Evolutionary conservation across 192 early-diverging fungal genomes (phyloP).

Genomic region (Coemansia sp.): DNA sequence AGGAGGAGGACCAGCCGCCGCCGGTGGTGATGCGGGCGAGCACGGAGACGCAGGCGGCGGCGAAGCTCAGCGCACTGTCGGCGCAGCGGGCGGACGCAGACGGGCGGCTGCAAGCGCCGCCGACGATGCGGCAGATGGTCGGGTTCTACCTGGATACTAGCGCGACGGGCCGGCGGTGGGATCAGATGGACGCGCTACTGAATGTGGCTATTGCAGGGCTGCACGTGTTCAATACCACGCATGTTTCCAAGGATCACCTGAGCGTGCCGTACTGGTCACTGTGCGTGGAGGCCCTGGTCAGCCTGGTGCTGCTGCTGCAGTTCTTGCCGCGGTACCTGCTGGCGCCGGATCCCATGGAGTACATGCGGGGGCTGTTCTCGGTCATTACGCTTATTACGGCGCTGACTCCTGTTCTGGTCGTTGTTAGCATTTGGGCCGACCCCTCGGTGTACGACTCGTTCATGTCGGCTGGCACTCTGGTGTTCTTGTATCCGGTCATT

Average conservation of each 20-base stretch:
- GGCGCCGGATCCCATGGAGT: constrained; percentile 56
- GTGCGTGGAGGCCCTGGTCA: constrained; percentile 47
- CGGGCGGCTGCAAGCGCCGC: constrained; percentile 36
- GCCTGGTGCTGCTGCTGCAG: constrained; percentile 55
- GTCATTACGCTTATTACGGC: constrained; percentile 59
- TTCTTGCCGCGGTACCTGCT: constrained; percentile 63
- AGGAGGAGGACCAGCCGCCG: constrained; percentile 16
- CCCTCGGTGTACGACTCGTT: constrained; percentile 51
- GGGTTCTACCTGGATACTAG: constrained; percentile 55
- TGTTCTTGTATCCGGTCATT: constrained; percentile 61
- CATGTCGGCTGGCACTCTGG: constrained; percentile 58
- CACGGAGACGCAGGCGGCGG: constrained; percentile 24
- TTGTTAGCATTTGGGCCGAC: constrained; percentile 39
- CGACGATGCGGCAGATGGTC: constrained; percentile 51
- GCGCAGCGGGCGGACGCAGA: constrained; percentile 30
- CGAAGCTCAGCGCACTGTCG: constrained; percentile 31
- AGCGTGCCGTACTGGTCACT: constrained; percentile 53
- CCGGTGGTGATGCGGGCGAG: constrained; percentile 17
- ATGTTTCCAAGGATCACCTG: constrained; percentile 31
- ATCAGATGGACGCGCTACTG: constrained; percentile 57
- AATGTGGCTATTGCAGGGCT: constrained; percentile 49
- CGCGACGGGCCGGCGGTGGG: constrained; percentile 57
- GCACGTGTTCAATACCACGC: constrained; percentile 59
- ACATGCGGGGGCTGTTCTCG: constrained; percentile 52
- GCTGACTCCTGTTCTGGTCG: constrained; percentile 55